A percentile compares a stretch with the other conserved stretches of the same genome.
These are phyloP conservation scores for Salix udensis DNA, from an alignment of 345 rosid genomes.

Conservation along the genomic window DNA sequence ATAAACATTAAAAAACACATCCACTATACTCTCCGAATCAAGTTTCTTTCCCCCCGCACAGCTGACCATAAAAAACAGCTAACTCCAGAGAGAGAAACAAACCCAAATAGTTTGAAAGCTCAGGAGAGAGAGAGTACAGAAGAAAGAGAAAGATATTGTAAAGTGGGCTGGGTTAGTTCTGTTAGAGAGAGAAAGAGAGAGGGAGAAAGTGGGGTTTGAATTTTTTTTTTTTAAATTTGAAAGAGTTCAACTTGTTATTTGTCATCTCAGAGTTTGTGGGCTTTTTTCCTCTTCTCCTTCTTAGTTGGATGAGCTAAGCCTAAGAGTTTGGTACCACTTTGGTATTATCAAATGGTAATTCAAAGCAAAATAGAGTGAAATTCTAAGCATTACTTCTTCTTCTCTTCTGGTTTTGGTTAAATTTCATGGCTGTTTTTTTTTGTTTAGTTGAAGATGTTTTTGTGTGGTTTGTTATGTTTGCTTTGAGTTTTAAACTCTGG, in stretches of 20 bases:
- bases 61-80: conserved; percentile 7
- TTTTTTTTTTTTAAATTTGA: background rate
- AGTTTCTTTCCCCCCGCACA: conserved; percentile 17
- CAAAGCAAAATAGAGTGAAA: background rate
- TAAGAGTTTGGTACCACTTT: conserved; percentile 6
- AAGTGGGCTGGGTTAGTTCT: background rate
- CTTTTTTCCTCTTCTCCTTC: no score
- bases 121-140: background rate
- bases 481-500: background rate
- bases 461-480: background rate
- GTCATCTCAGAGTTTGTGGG: conserved; percentile 1
- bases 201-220: conserved; percentile 2
- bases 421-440: background rate
- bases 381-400: background rate
- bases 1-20: no score
- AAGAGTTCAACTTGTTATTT: background rate
- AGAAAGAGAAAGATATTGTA: background rate
- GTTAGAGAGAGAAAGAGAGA: conserved; percentile 4
- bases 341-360: conserved; percentile 34
- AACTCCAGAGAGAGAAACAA: background rate
- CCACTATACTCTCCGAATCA: no score
- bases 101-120: background rate
- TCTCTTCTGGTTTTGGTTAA: background rate
- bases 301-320: conserved; percentile 29
- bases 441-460: background rate